Evolutionary conservation across 768 basidiomycete genomes (phyloP).

Genomic region (Filobasidium wieringae): DNA sequence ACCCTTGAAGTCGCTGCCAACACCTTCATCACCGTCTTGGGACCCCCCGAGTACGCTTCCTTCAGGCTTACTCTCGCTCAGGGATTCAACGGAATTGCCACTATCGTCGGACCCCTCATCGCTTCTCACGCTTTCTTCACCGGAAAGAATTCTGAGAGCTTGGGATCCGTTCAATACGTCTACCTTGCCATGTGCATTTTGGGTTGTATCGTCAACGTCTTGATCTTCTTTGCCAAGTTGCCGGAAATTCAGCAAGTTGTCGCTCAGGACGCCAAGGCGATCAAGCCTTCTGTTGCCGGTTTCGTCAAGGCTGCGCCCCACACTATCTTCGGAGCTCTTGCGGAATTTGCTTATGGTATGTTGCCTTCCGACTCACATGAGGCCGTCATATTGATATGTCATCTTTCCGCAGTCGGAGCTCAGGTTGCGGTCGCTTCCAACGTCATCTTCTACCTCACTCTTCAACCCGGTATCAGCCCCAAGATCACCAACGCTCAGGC

Average conservation of each 20-base stretch:
- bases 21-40: conserved; percentile 16
- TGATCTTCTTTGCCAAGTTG: conserved; percentile 22
- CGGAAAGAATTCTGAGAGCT: conserved; percentile 10
- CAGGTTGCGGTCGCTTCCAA: conserved; percentile 27
- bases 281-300: conserved; percentile 7
- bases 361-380: not conserved
- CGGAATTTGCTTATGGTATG: conserved; percentile 16
- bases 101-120: conserved; percentile 24
- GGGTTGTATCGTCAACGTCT: conserved; percentile 21
- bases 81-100: conserved; percentile 22
- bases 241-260: conserved; percentile 28
- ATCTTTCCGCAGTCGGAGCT: not conserved
- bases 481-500: conserved; percentile 14
- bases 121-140: conserved; percentile 22
- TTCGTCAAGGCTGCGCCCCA: conserved; percentile 16
- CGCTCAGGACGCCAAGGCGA: conserved; percentile 11
- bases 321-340: conserved; percentile 22
- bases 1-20: conserved; percentile 21
- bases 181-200: conserved; percentile 29
- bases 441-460: conserved; percentile 22
- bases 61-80: conserved; percentile 19
- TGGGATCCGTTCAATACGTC: conserved; percentile 24
- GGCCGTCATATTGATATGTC: not conserved
- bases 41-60: conserved; percentile 14
- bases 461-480: conserved; percentile 18